Evolutionary conservation across 148 eudicot species (phyloP).

Genomic region (Fagopyrum esculentum): DNA sequence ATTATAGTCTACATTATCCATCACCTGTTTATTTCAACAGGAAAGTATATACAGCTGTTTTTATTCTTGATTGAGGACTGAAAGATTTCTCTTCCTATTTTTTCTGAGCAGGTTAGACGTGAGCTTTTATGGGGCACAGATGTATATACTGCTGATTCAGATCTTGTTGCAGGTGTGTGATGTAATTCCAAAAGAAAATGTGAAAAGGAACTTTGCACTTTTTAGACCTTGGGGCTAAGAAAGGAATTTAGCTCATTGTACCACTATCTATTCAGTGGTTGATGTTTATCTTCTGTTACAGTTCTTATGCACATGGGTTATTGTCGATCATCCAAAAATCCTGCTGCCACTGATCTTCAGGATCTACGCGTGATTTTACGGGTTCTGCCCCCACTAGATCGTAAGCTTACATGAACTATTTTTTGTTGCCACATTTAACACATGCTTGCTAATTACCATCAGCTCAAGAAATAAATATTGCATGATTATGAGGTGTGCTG

Average conservation of each 20-base stretch:
- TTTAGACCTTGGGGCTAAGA: not conserved
- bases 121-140: conserved; percentile 99
- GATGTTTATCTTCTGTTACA: conserved; percentile 21
- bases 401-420: conserved; percentile 39
- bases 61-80: not conserved
- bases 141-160: conserved; percentile 90
- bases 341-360: conserved; percentile 76
- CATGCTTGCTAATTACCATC: not conserved
- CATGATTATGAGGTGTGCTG: conserved; percentile 1
- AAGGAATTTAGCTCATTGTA: not conserved
- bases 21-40: not conserved
- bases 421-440: not conserved
- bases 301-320: conserved; percentile 99
- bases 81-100: not conserved
- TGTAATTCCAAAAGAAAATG: not conserved
- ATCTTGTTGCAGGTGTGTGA: conserved; percentile 90
- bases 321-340: conserved; percentile 78
- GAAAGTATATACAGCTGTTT: not conserved
- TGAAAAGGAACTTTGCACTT: not conserved
- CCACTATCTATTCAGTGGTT: conserved; percentile 1
- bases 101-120: conserved; percentile 71
- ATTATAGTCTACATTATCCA: not conserved
- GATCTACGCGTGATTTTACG: conserved; percentile 84
- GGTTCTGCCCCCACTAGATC: conserved; percentile 83
- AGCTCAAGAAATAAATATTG: not conserved